Base-by-base conservation (phyloP, 495 filamentous ascomycete genomes). In the Melanomma pulvis-pyrius region DNA sequence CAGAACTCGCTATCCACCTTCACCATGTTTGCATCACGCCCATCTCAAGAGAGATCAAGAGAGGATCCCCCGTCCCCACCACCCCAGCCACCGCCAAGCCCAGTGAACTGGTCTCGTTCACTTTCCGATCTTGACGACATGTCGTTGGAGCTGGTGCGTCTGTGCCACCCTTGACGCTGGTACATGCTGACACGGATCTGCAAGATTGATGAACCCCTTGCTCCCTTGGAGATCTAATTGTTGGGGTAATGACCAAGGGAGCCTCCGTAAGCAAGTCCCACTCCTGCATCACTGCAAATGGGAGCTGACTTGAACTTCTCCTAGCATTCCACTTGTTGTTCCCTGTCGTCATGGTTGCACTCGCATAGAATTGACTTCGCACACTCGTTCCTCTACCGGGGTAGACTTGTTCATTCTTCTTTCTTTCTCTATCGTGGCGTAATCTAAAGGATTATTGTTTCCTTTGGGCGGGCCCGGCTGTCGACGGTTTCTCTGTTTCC, bases 11-110 rank as follows among this genome's bases (percentile, higher is more conserved):
- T n/a, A 26, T 7, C 22, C 32, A 28, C 39, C 24, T 17, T n/a
- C 39, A 44, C 8, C 2, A 17, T 7, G 39, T 3, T 11, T 2
- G 4, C 17, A 6, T 44, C 39, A 44, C n/a, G n/a, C 15, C 13
- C 53, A 41, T 22, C 32, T n/a, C 29, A 51, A 24, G 51, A 68
- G 28, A 13, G 32, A 19, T 69, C 69, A 61, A 54, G 56, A 49
- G 69, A 69, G 2, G 65, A 68, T 25, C 61, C 69, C 0, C 69
- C 69, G 41, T 65, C 69, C 24, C 69, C 69, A 12, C 69, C 69
- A 13, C 65, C 69, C 1, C 59, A 65, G 26, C 69, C 69, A 8
- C 69, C 69, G 25, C 69, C 69, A 46, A 68, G 65, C 30, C 69
- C 69, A 0, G 29, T 34, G 1, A 55, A 44, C 21, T 67, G 68